phyloP scores from a whole-genome alignment of 177 flowering plant species.

The Vitis hybrid region DNA sequence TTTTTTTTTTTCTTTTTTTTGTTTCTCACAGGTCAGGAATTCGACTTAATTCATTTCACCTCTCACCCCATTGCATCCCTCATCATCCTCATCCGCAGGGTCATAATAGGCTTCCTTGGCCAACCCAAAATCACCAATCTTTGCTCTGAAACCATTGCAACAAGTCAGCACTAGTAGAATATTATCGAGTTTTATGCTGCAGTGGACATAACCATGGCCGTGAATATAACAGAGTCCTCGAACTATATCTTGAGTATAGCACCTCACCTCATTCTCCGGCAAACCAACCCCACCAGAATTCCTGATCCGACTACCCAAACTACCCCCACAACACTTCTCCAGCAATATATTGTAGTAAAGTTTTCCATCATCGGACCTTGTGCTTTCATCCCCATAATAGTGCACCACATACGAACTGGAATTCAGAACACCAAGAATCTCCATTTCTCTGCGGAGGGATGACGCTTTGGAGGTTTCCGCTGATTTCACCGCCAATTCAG shows the following conservation, averaged over 20 bases:
- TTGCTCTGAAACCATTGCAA: neutral
- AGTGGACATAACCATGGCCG: neutral
- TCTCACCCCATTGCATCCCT: too few species aligned
- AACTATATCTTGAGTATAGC: neutral
- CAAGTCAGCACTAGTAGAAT: neutral
- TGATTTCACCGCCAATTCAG: neutral
- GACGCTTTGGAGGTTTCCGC: neutral
- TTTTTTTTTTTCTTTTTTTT: too few species aligned
- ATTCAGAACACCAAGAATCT: neutral
- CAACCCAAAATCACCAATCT: conserved; percentile 1
- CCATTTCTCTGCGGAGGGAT: neutral
- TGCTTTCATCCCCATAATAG: neutral
- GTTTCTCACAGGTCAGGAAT: too few species aligned
- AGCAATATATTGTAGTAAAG: neutral
- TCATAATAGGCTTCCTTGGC: neutral
- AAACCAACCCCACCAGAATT: neutral
- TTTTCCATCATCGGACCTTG: neutral
- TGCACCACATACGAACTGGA: neutral
- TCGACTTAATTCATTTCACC: too few species aligned
- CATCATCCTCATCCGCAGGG: too few species aligned
- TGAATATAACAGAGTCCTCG: neutral
- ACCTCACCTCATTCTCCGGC: neutral
- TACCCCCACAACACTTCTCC: neutral
- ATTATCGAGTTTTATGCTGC: neutral
- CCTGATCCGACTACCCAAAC: neutral